phyloP scores from a whole-genome alignment of 2,329 filamentous ascomycete genomes.

The Paracamarosporium sp. region DNA sequence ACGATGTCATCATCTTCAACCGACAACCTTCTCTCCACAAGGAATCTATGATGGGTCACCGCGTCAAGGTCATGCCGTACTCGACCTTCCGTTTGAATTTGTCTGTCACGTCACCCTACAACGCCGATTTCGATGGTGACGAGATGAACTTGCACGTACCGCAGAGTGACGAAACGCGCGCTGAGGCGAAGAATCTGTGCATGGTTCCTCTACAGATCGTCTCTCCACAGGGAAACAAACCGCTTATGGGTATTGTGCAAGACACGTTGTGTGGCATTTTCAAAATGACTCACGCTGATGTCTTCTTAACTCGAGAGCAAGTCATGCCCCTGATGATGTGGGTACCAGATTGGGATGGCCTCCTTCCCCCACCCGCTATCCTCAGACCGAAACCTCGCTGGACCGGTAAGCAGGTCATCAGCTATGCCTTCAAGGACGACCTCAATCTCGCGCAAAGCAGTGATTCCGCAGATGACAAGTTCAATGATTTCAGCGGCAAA shows the following conservation, averaged over 20 bases:
- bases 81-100: constrained; percentile 98
- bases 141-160: constrained; percentile 99
- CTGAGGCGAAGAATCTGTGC: constrained; percentile 92
- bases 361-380: constrained; percentile 93
- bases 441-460: constrained; percentile 70
- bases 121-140: constrained; percentile 99
- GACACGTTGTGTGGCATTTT: constrained; percentile 96
- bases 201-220: constrained; percentile 99
- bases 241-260: constrained; percentile 99
- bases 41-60: constrained; percentile 99
- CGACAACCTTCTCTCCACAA: constrained; percentile 99
- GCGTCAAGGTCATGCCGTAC: constrained; percentile 97
- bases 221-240: constrained; percentile 94
- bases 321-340: constrained; percentile 98
- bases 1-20: constrained; percentile 99
- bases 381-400: constrained; percentile 89
- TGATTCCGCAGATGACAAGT: constrained; percentile 63
- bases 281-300: constrained; percentile 87
- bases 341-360: constrained; percentile 97
- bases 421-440: constrained; percentile 86
- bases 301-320: constrained; percentile 86
- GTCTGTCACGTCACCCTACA: constrained; percentile 98
- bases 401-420: constrained; percentile 98
- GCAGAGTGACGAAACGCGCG: constrained; percentile 94
- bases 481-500: constrained; percentile 75